phyloP scores from a whole-genome alignment of 2,329 filamentous ascomycete species.

The Colletotrichum coccodes region DNA sequence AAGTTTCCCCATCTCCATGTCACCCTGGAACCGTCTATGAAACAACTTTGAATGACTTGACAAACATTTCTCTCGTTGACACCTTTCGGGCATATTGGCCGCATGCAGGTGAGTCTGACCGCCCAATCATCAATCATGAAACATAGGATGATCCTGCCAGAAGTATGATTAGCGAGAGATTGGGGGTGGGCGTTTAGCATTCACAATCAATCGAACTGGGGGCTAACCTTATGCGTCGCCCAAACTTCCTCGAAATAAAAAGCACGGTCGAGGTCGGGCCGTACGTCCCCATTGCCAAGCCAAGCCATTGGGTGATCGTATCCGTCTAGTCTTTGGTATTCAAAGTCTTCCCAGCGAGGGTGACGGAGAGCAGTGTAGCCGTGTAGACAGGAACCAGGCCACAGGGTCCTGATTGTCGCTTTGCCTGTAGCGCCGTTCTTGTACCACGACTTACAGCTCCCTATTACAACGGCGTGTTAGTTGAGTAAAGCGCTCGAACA shows the following conservation, averaged over 20 bases:
- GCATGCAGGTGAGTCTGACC: neutral
- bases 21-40: neutral
- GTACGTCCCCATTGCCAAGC: neutral
- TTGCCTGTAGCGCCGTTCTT: neutral
- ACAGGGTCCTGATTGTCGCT: neutral
- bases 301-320: neutral
- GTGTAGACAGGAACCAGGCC: constrained; percentile 3
- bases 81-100: neutral
- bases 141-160: constrained; percentile 5
- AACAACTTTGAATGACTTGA: neutral
- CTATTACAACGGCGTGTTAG: neutral
- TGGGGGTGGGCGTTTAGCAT: neutral
- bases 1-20: neutral
- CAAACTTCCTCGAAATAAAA: constrained; percentile 2
- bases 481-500: no score
- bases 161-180: neutral
- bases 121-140: neutral
- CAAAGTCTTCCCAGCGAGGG: constrained; percentile 2
- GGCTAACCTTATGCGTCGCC: neutral
- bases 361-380: neutral
- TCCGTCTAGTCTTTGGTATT: neutral
- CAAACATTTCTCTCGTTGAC: neutral
- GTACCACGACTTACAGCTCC: neutral
- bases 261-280: neutral
- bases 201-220: neutral